Conservation (phyloP, 139 green algal species). For the Prasinococcaceae sp. region DNA sequence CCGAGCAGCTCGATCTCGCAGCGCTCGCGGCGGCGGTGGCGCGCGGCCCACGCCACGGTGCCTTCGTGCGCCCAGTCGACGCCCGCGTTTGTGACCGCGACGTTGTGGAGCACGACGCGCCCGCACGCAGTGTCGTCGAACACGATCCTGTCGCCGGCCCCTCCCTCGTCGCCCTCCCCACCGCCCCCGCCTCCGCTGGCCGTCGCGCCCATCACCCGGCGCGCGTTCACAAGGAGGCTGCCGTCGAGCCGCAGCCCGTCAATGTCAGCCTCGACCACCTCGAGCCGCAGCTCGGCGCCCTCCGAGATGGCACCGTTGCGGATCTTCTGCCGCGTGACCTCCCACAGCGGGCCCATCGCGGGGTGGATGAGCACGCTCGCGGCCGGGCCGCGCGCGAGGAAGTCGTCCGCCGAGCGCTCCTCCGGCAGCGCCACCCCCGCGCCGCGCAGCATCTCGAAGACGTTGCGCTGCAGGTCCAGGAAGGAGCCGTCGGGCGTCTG, state of each 20-base stretch:
- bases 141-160: background rate
- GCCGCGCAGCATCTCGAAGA: conserved; percentile 35
- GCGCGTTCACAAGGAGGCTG: conserved; percentile 46
- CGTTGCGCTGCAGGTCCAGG: conserved; percentile 83
- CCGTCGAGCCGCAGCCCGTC: conserved; percentile 50
- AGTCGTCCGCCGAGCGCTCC: conserved; percentile 26
- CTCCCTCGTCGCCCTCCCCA: background rate
- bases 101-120: conserved; percentile 55
- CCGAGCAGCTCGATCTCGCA: no score
- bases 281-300: conserved; percentile 42
- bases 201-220: conserved; percentile 33
- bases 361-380: conserved; percentile 87
- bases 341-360: conserved; percentile 83
- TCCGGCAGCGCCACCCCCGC: conserved; percentile 16
- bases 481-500: conserved; percentile 96
- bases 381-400: conserved; percentile 52
- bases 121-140: conserved; percentile 23
- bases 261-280: conserved; percentile 53
- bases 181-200: no score
- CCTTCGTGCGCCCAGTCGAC: conserved; percentile 52
- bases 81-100: conserved; percentile 67
- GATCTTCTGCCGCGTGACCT: conserved; percentile 90
- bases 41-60: no score
- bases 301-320: conserved; percentile 46
- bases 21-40: no score